Conservation (phyloP, 1,284 basidiomycete species). For the Moesziomyces antarcticus region DNA sequence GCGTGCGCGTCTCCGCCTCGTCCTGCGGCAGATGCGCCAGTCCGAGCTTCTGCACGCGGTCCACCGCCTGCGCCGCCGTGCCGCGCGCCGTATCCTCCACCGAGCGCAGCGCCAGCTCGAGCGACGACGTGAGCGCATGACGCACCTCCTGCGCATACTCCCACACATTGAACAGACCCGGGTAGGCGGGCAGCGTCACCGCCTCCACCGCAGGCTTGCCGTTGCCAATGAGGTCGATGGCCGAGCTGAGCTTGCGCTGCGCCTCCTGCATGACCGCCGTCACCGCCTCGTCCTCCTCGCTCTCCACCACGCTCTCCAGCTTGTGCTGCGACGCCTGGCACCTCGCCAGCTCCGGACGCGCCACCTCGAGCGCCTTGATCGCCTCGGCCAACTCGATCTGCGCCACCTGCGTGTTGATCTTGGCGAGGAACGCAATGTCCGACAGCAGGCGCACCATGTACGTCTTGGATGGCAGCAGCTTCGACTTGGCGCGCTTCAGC, state of each 20-base stretch:
- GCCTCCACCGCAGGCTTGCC: constrained; percentile 73
- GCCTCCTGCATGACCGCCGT: constrained; percentile 73
- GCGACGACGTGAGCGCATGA: constrained; percentile 78
- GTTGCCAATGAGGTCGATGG: constrained; percentile 80
- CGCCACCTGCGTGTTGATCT: constrained; percentile 87
- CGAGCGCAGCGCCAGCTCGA: constrained; percentile 83
- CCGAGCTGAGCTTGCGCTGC: constrained; percentile 72
- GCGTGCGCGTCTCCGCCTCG: constrained; percentile 58
- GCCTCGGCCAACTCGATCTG: constrained; percentile 82
- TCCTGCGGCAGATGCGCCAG: constrained; percentile 79
- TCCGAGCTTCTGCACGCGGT: constrained; percentile 76
- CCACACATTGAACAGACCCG: constrained; percentile 86
- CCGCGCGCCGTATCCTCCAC: constrained; percentile 86
- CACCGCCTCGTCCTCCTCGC: constrained; percentile 80
- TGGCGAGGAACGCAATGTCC: constrained; percentile 87
- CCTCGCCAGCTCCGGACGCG: constrained; percentile 73
- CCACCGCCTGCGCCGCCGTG: constrained; percentile 78
- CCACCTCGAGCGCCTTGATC: constrained; percentile 76
- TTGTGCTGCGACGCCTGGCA: constrained; percentile 80
- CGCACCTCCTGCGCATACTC: constrained; percentile 89
- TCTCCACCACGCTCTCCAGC: constrained; percentile 82
- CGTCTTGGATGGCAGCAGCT: constrained; percentile 93
- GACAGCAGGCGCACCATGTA: constrained; percentile 88
- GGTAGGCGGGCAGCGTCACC: constrained; percentile 76
- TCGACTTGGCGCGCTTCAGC: constrained; percentile 92